Evolutionary conservation across 768 basidiomycete genomes (phyloP), one percentile per base, ranked within the genome.

Genomic region (Lactarius deliciosus): DNA sequence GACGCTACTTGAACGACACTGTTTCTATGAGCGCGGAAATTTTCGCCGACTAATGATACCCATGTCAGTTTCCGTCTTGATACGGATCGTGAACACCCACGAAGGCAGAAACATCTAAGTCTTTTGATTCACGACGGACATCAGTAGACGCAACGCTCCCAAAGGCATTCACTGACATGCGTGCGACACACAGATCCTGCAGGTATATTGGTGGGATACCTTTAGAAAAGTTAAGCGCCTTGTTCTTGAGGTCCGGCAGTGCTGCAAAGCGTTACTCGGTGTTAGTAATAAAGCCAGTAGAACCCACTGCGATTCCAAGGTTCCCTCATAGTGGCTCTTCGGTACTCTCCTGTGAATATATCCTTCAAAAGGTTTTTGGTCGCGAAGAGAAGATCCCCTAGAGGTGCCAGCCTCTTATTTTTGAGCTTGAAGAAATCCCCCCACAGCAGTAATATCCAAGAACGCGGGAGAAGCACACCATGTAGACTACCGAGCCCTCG

Each of bases 401-500:
- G 56, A 38, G 54, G 60, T 0, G 54, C 53, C 3, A 36, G 20
- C 28, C 13, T 1, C 10, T 36, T 36, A 6, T 54, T 41, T 28
- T 53, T 66, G 38, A 61, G 66, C 18, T 20, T 34, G 30, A 45
- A 50, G 5, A 65, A 69, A 69, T 63, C 67, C 70, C 18, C 67
- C 65, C 55, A 70, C 53, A 32, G 43, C 20, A 66, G 64, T 18
- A 76, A 40, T 22, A 86, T 71, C 86, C 86, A 89, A 61, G 79
- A 81, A 2, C 79, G 79, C 0, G 87, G 87, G 40, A 89, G 77
- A 5, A 81, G 80, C 32, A 85, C 69, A 20, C 78, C 76, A 71
- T 87, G 82, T 0, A 85, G 72, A 18, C 68, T 56, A 47, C 69
- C 53, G 4, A 22, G 25, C 15, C 68, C 53, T 38, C 70, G 68